Percentiles rank a stretch among this genome's conserved stretches.
These are phyloP conservation scores for Globisporangium ultimum DNA, from an alignment of 352 stramenopile species.

Conservation along the genomic window DNA sequence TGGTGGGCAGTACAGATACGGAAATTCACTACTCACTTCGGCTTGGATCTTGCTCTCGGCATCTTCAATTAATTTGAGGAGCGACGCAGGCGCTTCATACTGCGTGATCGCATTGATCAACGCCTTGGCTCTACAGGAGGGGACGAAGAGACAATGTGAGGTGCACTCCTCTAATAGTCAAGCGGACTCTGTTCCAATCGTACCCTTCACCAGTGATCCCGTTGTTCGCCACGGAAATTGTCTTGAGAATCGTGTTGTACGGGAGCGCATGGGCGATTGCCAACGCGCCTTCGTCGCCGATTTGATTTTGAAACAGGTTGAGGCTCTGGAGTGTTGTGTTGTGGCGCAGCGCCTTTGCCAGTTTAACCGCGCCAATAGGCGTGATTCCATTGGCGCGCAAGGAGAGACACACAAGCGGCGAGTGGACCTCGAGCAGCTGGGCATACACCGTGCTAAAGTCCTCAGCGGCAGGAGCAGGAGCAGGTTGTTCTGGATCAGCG, in stretches of 20 bases:
- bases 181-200: not conserved
- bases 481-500: not conserved
- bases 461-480: slow-evolving; percentile 10
- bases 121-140: slow-evolving; percentile 24
- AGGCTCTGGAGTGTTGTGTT: slow-evolving; percentile 57
- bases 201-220: slow-evolving; percentile 45
- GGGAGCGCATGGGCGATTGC: slow-evolving; percentile 57
- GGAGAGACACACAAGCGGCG: slow-evolving; percentile 50
- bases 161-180: not conserved
- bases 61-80: slow-evolving; percentile 54
- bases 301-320: slow-evolving; percentile 68
- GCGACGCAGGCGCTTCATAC: slow-evolving; percentile 45
- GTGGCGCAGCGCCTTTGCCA: slow-evolving; percentile 34
- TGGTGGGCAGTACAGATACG: too few species aligned
- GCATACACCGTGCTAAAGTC: slow-evolving; percentile 25
- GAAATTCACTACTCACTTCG: slow-evolving; percentile 27
- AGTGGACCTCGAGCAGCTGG: slow-evolving; percentile 31
- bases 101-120: slow-evolving; percentile 42
- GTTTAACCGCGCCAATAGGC: slow-evolving; percentile 23
- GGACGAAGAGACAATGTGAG: slow-evolving; percentile 8
- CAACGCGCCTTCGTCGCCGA: slow-evolving; percentile 48
- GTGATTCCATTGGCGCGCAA: slow-evolving; percentile 63
- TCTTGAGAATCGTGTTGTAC: slow-evolving; percentile 51
- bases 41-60: slow-evolving; percentile 66
- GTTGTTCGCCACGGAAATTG: slow-evolving; percentile 68